Evolutionary conservation across 2,329 filamentous ascomycete genomes (phyloP), one percentile per base, ranked within the genome.

Genomic region (Xylariomycetidae sp.): DNA sequence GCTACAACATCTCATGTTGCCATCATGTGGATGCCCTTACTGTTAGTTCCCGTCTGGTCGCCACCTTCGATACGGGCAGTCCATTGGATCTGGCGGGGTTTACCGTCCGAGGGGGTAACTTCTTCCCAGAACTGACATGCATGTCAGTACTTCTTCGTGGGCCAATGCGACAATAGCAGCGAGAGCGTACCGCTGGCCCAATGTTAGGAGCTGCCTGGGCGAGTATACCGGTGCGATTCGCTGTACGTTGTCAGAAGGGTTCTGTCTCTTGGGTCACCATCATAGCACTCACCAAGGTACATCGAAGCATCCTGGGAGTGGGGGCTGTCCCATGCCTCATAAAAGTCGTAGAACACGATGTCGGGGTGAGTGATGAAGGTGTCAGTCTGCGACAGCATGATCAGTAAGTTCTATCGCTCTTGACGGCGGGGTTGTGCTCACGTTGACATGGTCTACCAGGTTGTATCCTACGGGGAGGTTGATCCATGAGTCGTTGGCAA

Each of bases 191-290:
- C 49, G 77, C 64, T 23, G 76, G 70, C 0, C 75, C 74, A 34
- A 82, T 78, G 56, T 81, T 79, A 12, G 78, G 76, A 3, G 76
- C 74, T 19, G 77, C 72, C 49, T 80, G 75, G 0, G 78, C 67
- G 10, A 82, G 65, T 28, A 80, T 75, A 13, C 78, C 78, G 16
- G 64, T 68, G 13, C 49, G 49, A 31, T 46, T 44, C 7, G 40
- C 50, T 54, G 4, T 5, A 20, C 3, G 20, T 14, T 5, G 30
- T 47, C 29, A 49, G 44, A 10, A 29, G n/a, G 13, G 10, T 2
- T 6, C 16, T 6, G 13, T n/a, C 22, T 8, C 8, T 27, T 9
- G 9, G 15, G 10, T 10, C 10, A 4, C 5, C 4, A 15, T 15
- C 9, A n/a, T n/a, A n/a, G 17, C 34, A 43, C 58, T 53, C 52